Conservation (phyloP, 2,329 filamentous ascomycete genomes). For the Pseudophaeomoniella oleicola region DNA sequence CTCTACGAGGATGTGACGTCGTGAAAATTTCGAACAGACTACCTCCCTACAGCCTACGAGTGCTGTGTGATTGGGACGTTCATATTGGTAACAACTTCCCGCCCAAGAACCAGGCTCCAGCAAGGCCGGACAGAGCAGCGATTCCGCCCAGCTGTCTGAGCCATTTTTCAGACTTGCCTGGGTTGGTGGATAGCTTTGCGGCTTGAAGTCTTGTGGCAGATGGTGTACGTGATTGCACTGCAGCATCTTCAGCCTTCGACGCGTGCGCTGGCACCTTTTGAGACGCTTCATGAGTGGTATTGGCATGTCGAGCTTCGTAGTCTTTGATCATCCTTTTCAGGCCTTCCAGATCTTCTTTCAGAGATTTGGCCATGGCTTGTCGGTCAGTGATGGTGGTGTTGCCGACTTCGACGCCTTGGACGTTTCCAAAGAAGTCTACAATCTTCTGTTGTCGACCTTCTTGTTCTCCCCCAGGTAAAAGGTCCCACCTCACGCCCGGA, state of each 20-base stretch:
- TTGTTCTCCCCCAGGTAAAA: constrained; percentile 75
- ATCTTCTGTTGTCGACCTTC: constrained; percentile 66
- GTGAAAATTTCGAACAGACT: no score
- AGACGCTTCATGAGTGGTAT: constrained; percentile 4
- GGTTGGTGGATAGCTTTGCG: constrained; percentile 2
- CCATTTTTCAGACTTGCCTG: constrained; percentile 11
- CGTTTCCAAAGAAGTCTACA: constrained; percentile 96
- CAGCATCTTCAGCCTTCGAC: neutral
- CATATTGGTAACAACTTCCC: constrained; percentile 6
- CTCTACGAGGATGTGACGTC: no score
- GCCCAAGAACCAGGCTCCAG: constrained; percentile 15
- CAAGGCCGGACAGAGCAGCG: constrained; percentile 14
- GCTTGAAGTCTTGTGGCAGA: constrained; percentile 3
- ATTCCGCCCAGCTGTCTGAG: constrained; percentile 12
- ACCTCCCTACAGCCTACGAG: neutral
- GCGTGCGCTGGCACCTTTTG: constrained; percentile 1
- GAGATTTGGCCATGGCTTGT: constrained; percentile 32
- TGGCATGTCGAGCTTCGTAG: constrained; percentile 11
- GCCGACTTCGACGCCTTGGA: constrained; percentile 90
- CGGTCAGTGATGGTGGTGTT: constrained; percentile 24
- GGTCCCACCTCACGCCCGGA: constrained; percentile 82
- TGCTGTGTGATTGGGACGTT: neutral
- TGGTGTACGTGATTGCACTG: constrained; percentile 3
- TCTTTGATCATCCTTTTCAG: constrained; percentile 48
- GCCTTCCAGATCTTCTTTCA: constrained; percentile 59